Conservation (phyloP, 2,329 filamentous ascomycete species). For the Metarhizium brunneum region DNA sequence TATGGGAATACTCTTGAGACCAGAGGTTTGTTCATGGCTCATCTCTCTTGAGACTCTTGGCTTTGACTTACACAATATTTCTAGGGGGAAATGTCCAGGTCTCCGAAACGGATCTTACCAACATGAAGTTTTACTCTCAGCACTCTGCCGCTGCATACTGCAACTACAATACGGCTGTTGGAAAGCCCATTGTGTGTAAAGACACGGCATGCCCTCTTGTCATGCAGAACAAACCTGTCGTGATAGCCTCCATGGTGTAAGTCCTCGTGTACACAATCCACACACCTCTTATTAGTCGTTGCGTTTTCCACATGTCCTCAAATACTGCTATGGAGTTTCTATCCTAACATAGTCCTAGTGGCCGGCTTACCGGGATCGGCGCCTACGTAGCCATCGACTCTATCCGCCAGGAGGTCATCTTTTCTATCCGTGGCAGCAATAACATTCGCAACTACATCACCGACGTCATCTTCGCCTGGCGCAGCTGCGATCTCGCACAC, state of each 20-base stretch:
- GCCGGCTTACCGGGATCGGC: conserved; percentile 31
- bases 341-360: conserved; percentile 22
- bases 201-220: conserved; percentile 34
- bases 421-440: conserved; percentile 49
- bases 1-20: conserved; percentile 19
- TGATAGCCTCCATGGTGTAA: conserved; percentile 33
- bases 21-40: conserved; percentile 20
- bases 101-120: conserved; percentile 23
- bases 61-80: not conserved
- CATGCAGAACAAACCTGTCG: conserved; percentile 30
- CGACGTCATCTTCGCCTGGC: conserved; percentile 30
- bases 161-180: conserved; percentile 32
- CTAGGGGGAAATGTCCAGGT: conserved; percentile 10
- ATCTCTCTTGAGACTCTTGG: not conserved
- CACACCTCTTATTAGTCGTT: not conserved
- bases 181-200: conserved; percentile 33
- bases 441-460: conserved; percentile 54
- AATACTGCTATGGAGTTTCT: conserved; percentile 4
- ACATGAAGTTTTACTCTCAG: conserved; percentile 39
- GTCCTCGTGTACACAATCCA: conserved; percentile 1
- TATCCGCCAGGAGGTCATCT: conserved; percentile 42
- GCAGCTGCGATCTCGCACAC: conserved; percentile 19
- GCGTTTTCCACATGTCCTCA: conserved; percentile 4
- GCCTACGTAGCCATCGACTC: conserved; percentile 44
- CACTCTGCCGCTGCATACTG: conserved; percentile 45